These are phyloP conservation scores for Myriangium duriaei DNA, from an alignment of 2,329 filamentous ascomycete species.

Conservation along the genomic window DNA sequence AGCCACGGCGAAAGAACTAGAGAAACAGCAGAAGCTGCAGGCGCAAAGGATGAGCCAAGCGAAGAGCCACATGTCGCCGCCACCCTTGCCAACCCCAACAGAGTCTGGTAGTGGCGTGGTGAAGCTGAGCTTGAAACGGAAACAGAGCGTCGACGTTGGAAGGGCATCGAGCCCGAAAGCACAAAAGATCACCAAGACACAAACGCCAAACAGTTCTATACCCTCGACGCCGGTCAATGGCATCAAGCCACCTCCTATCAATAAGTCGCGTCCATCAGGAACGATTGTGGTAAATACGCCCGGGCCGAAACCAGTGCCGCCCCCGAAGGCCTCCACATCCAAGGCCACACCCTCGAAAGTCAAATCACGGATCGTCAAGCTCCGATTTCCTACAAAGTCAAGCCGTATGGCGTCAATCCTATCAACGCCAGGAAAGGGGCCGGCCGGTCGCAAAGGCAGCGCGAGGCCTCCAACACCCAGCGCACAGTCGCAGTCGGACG, in stretches of 20 bases:
- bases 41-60: not conserved
- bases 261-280: slow-evolving; percentile 8
- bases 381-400: slow-evolving; percentile 6
- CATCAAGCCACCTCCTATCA: slow-evolving; percentile 4
- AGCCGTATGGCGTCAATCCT: not conserved
- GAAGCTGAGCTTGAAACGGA: slow-evolving; percentile 21
- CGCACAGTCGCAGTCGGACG: slow-evolving; percentile 2
- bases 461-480: not conserved
- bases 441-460: slow-evolving; percentile 1
- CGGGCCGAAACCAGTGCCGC: not conserved
- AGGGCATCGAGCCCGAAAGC: slow-evolving; percentile 18
- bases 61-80: slow-evolving; percentile 11
- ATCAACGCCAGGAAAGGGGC: not conserved
- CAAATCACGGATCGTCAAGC: slow-evolving; percentile 3
- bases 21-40: slow-evolving; percentile 6
- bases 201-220: slow-evolving; percentile 11
- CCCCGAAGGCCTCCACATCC: not conserved
- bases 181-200: slow-evolving; percentile 14
- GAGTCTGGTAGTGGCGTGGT: slow-evolving; percentile 4
- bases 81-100: slow-evolving; percentile 10
- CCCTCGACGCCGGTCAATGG: slow-evolving; percentile 9
- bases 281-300: slow-evolving; percentile 6
- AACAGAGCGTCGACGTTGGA: slow-evolving; percentile 13
- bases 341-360: slow-evolving; percentile 4
- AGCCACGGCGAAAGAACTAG: slow-evolving; percentile 4